Evolutionary conservation across 78 protist genomes (phyloP).

Genomic region (Dictyostelium purpureum): DNA sequence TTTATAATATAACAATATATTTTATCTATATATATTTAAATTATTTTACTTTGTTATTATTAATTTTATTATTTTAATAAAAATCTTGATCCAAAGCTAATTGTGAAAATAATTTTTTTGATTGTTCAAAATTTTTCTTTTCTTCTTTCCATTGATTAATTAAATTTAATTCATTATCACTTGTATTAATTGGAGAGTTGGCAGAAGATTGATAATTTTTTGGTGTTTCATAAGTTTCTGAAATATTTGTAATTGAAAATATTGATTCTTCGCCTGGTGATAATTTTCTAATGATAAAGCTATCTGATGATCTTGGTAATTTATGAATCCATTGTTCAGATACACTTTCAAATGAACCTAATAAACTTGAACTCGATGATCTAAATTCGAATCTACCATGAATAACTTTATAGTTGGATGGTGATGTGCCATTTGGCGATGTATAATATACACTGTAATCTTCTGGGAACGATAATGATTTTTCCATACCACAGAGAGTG

Average conservation of each 20-base stretch:
- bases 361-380: constrained; percentile 26
- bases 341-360: constrained; percentile 26
- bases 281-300: constrained; percentile 18
- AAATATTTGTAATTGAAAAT: constrained; percentile 19
- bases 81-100: constrained; percentile 69
- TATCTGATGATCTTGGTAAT: constrained; percentile 54
- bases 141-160: constrained; percentile 60
- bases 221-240: neutral
- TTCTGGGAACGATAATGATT: neutral
- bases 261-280: constrained; percentile 59
- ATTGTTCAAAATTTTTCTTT: constrained; percentile 8
- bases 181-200: neutral
- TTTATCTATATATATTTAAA: too few relatives aligned
- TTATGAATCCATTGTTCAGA: constrained; percentile 55
- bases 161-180: neutral
- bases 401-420: constrained; percentile 5
- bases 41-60: neutral
- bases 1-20: too few relatives aligned
- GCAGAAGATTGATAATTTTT: constrained; percentile 11
- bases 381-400: constrained; percentile 68
- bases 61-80: constrained; percentile 3
- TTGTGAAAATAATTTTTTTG: constrained; percentile 23
- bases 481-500: constrained; percentile 30
- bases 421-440: neutral
- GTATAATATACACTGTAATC: neutral